phyloP scores from a whole-genome alignment of 2,329 filamentous ascomycete species.

The Purpureocillium lavendulum region DNA sequence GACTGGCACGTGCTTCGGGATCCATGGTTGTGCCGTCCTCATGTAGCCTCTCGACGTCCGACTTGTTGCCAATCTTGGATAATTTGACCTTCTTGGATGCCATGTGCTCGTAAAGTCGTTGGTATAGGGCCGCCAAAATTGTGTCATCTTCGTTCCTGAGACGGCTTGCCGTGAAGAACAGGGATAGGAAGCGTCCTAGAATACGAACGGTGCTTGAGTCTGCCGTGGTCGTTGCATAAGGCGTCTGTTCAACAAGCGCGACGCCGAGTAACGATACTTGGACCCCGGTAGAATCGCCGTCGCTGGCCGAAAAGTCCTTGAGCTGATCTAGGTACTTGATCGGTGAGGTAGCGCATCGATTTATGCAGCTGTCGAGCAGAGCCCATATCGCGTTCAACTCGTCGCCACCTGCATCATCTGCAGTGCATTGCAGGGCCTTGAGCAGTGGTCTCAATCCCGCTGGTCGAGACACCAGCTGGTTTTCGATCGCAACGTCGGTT shows the following conservation, averaged over 20 bases:
- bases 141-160: conserved; percentile 35
- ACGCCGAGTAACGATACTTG: conserved; percentile 54
- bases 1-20: background rate
- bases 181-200: conserved; percentile 50
- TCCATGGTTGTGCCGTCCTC: conserved; percentile 3
- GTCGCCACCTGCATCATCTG: conserved; percentile 8
- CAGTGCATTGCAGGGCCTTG: conserved; percentile 18
- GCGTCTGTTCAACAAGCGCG: conserved; percentile 69
- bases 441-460: conserved; percentile 40
- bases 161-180: conserved; percentile 46
- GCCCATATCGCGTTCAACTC: conserved; percentile 43
- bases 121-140: conserved; percentile 18
- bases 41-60: conserved; percentile 9
- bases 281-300: no score
- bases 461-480: conserved; percentile 52
- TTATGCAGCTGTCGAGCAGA: conserved; percentile 78
- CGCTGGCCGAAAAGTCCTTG: no score
- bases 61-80: conserved; percentile 9
- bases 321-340: conserved; percentile 76
- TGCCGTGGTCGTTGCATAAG: conserved; percentile 51
- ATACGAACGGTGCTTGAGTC: conserved; percentile 32
- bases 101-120: conserved; percentile 22
- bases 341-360: conserved; percentile 64
- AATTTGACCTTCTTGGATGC: conserved; percentile 14
- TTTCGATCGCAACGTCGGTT: conserved; percentile 52